phyloP scores from a whole-genome alignment of 2,329 filamentous ascomycete species.

The Arthroderma uncinatum region DNA sequence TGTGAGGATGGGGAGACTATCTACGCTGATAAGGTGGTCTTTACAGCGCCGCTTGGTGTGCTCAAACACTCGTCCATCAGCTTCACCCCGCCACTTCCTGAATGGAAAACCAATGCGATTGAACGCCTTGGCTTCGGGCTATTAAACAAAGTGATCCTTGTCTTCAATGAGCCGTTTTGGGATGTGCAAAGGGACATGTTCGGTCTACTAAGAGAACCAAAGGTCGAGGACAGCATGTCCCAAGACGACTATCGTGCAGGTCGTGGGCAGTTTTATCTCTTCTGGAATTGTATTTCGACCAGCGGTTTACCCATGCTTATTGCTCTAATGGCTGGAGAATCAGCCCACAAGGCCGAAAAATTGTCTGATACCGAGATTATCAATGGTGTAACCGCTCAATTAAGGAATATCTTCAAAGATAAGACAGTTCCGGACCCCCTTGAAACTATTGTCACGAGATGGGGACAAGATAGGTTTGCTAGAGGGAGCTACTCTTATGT shows the following conservation, averaged over 20 bases:
- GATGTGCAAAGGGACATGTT: slow-evolving; percentile 84
- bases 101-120: slow-evolving; percentile 74
- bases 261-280: slow-evolving; percentile 90
- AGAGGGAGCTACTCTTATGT: slow-evolving; percentile 92
- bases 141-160: slow-evolving; percentile 87
- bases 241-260: slow-evolving; percentile 68
- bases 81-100: slow-evolving; percentile 85
- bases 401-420: slow-evolving; percentile 61
- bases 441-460: slow-evolving; percentile 82
- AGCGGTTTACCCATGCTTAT: slow-evolving; percentile 79
- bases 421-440: slow-evolving; percentile 60
- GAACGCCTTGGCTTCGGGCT: slow-evolving; percentile 80
- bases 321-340: slow-evolving; percentile 90
- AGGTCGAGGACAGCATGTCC: slow-evolving; percentile 56
- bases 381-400: slow-evolving; percentile 64
- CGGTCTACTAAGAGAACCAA: slow-evolving; percentile 69
- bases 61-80: slow-evolving; percentile 68
- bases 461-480: slow-evolving; percentile 85
- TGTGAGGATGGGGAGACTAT: slow-evolving; percentile 67
- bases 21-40: slow-evolving; percentile 81
- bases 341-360: slow-evolving; percentile 76
- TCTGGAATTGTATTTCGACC: slow-evolving; percentile 90
- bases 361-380: slow-evolving; percentile 66
- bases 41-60: slow-evolving; percentile 82
- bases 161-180: slow-evolving; percentile 87